Percentiles rank a stretch among this genome's conserved stretches.
Conservation (phyloP, 371 early-diverging fungal genomes). For the Lichtheimia corymbifera region DNA sequence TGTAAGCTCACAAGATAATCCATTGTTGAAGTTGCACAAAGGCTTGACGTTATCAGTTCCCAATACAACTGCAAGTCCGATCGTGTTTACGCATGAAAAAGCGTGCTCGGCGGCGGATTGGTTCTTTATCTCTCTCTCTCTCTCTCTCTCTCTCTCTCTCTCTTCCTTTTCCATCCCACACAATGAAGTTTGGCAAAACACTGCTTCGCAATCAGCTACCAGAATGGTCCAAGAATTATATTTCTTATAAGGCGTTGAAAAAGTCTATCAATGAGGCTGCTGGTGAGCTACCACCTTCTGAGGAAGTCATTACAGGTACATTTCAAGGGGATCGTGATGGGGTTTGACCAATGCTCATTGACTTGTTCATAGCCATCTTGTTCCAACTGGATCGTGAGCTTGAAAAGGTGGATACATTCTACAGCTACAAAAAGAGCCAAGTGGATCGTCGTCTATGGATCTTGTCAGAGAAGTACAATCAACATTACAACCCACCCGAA, state of each 20-base stretch:
- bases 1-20: too few species aligned
- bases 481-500: conserved; percentile 9
- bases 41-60: too few species aligned
- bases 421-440: conserved; percentile 56
- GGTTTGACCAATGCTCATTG: conserved; percentile 3
- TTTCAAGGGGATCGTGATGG: not conserved
- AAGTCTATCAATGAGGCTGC: conserved; percentile 57
- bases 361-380: conserved; percentile 51
- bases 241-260: conserved; percentile 70
- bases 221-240: conserved; percentile 71
- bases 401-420: conserved; percentile 69
- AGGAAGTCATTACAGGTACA: conserved; percentile 45
- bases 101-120: not conserved
- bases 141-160: not conserved
- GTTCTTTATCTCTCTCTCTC: not conserved
- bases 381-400: conserved; percentile 67
- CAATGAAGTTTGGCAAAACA: conserved; percentile 78
- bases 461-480: conserved; percentile 55
- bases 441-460: conserved; percentile 65
- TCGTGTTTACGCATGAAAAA: not conserved
- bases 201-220: conserved; percentile 62
- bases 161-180: not conserved
- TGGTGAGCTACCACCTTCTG: conserved; percentile 30
- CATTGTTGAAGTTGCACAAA: too few species aligned
- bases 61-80: not conserved